These are phyloP conservation scores for Asclepias syriaca DNA, from an alignment of 257 asterid species.

Conservation along the genomic window DNA sequence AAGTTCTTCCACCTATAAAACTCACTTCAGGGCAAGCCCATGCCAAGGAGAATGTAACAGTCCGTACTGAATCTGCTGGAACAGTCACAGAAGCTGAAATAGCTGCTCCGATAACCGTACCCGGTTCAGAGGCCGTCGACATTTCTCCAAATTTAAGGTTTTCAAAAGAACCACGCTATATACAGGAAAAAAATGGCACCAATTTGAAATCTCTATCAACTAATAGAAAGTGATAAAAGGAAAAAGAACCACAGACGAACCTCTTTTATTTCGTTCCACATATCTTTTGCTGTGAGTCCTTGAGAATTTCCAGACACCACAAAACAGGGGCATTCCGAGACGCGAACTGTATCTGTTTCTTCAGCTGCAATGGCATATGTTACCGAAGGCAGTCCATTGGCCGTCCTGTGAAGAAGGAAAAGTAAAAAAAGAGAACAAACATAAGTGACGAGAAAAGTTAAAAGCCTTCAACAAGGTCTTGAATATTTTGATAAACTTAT, in stretches of 20 bases:
- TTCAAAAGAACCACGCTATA: slow-evolving; percentile 84
- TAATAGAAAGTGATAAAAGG: not conserved
- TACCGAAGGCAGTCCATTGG: slow-evolving; percentile 63
- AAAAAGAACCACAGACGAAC: slow-evolving; percentile 25
- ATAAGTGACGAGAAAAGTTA: not conserved
- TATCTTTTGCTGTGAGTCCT: slow-evolving; percentile 72
- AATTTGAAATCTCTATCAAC: slow-evolving; percentile 29
- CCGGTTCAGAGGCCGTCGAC: slow-evolving; percentile 69
- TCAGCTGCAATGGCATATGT: slow-evolving; percentile 82
- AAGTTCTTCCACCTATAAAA: slow-evolving; percentile 74
- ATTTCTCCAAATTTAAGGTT: slow-evolving; percentile 55
- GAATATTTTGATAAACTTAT: slow-evolving; percentile 31
- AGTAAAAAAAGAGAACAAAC: slow-evolving; percentile 2
- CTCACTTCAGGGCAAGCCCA: slow-evolving; percentile 89
- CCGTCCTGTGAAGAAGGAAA: slow-evolving; percentile 45
- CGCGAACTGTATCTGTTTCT: slow-evolving; percentile 58
- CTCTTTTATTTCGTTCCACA: slow-evolving; percentile 94
- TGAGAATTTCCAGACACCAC: slow-evolving; percentile 64
- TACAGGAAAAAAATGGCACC: slow-evolving; percentile 12
- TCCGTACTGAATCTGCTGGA: slow-evolving; percentile 54
- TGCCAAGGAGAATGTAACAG: slow-evolving; percentile 71
- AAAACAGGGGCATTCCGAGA: slow-evolving; percentile 84
- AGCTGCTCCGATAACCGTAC: slow-evolving; percentile 78
- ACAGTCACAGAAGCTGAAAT: slow-evolving; percentile 73
- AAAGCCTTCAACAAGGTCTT: not conserved